Evolutionary conservation across 73 alveolate species (phyloP), one percentile per base, ranked within the genome.

Genomic region (Paramecium sexaurelia): DNA sequence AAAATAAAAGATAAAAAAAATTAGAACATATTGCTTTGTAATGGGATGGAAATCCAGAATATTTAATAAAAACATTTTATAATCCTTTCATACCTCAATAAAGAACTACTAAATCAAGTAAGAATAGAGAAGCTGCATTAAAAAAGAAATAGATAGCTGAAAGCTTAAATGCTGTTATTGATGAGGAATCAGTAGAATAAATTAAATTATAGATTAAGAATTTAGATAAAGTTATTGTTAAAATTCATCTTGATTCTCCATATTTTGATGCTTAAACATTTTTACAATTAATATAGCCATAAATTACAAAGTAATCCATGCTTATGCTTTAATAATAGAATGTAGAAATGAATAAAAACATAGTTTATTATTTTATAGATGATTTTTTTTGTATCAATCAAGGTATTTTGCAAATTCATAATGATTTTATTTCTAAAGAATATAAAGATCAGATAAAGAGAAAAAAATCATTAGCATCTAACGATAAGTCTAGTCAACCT

Each of bases 221-320:
- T 78, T 45, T 78, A 15, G 90, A 78, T 33, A 29, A 78, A 45
- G 32, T 78, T 10, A 78, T 78, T 45, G 43, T 24, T 45, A 78
- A 78, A 78, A 78, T 78, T 41, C 90, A 78, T 78, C 32, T 78
- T 7, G 90, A 78, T 43, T 78, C 90, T 43, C 29, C 45, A 24
- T 39, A 78, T 19, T 78, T 78, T 43, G 75, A 78, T 40, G 61
- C 90, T 17, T 11, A 37, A 1, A 45, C 55, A 41, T 78, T 78
- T 24, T 24, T 78, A 33, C n/a, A 7, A 43, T 7, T 78, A 41
- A 17, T 78, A 7, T 41, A 78, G 9, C 75, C 90, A 39, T 41
- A 78, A 78, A 39, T 78, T 7, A 41, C 55, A 19, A 78, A 26
- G 7, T 22, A 78, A 45, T 40, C 51, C 15, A 78, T 78, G 43